Percentiles rank a stretch among this genome's conserved stretches.
Conservation (phyloP, 306 rosid genomes). For the Lathyrus aphaca region DNA sequence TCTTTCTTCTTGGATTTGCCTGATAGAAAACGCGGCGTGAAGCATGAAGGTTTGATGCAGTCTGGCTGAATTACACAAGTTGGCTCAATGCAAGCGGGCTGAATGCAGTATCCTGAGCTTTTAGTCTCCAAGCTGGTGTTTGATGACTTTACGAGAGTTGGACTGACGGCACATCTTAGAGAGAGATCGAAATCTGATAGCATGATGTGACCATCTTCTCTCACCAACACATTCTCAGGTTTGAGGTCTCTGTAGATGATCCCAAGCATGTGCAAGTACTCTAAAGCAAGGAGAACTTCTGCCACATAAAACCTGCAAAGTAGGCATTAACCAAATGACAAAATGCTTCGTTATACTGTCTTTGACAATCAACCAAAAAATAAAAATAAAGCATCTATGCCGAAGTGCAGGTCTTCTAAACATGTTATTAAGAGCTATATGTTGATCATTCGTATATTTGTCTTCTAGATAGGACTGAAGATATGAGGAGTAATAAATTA, state of each 20-base stretch:
- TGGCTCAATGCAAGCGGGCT: slow-evolving; percentile 83
- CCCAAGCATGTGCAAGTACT: slow-evolving; percentile 98
- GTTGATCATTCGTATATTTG: neutral
- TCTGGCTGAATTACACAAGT: slow-evolving; percentile 79
- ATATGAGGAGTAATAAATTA: neutral
- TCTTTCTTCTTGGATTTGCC: slow-evolving; percentile 73
- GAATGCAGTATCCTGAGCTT: slow-evolving; percentile 72
- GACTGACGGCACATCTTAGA: slow-evolving; percentile 85
- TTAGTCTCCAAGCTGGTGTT: slow-evolving; percentile 58
- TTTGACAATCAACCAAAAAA: neutral
- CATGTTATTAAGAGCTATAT: neutral
- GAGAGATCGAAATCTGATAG: slow-evolving; percentile 96
- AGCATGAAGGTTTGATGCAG: slow-evolving; percentile 86
- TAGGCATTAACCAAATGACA: slow-evolving; percentile 28
- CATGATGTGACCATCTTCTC: slow-evolving; percentile 99
- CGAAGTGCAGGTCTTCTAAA: neutral
- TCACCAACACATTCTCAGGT: slow-evolving; percentile 91
- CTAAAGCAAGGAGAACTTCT: slow-evolving; percentile 97
- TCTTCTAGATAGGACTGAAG: neutral
- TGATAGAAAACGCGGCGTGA: slow-evolving; percentile 63
- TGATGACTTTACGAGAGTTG: slow-evolving; percentile 74
- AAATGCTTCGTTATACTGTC: neutral
- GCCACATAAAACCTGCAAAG: slow-evolving; percentile 90
- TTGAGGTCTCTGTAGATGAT: slow-evolving; percentile 92
- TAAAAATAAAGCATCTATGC: neutral